Evolutionary conservation across 2,329 filamentous ascomycete species (phyloP).

Genomic region (Akanthomyces muscarius): DNA sequence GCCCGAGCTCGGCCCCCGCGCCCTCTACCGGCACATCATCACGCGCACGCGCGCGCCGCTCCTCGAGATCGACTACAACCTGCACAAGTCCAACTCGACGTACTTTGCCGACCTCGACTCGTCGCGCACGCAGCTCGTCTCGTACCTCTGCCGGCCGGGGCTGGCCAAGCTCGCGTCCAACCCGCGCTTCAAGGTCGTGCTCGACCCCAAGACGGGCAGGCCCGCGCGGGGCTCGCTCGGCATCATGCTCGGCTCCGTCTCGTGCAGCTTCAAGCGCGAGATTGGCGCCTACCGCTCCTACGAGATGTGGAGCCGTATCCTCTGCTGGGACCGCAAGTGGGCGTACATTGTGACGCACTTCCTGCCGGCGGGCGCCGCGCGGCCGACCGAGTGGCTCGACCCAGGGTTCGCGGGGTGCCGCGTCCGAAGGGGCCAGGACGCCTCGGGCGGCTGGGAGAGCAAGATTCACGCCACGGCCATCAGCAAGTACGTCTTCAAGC

Average conservation of each 20-base stretch:
- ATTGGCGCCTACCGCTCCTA: slow-evolving; percentile 65
- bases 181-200: slow-evolving; percentile 45
- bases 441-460: slow-evolving; percentile 49
- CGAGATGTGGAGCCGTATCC: slow-evolving; percentile 68
- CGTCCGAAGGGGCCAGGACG: slow-evolving; percentile 35
- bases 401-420: slow-evolving; percentile 39
- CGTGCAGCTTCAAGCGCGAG: slow-evolving; percentile 70
- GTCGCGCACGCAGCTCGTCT: slow-evolving; percentile 74
- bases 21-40: slow-evolving; percentile 70
- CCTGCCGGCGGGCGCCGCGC: slow-evolving; percentile 57
- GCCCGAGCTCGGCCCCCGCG: slow-evolving; percentile 50
- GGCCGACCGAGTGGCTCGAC: slow-evolving; percentile 51
- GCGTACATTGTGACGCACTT: slow-evolving; percentile 73
- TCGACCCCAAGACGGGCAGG: slow-evolving; percentile 43
- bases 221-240: slow-evolving; percentile 51
- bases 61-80: slow-evolving; percentile 80
- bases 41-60: slow-evolving; percentile 63
- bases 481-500: slow-evolving; percentile 79
- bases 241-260: slow-evolving; percentile 68
- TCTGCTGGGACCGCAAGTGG: slow-evolving; percentile 80
- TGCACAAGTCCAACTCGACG: slow-evolving; percentile 79
- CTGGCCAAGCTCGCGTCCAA: slow-evolving; percentile 51
- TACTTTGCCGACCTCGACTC: slow-evolving; percentile 87
- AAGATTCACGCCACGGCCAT: slow-evolving; percentile 68
- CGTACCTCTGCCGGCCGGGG: slow-evolving; percentile 59